phyloP scores from a whole-genome alignment of 192 early-diverging fungal genomes.

The Umbelopsis ramanniana region DNA sequence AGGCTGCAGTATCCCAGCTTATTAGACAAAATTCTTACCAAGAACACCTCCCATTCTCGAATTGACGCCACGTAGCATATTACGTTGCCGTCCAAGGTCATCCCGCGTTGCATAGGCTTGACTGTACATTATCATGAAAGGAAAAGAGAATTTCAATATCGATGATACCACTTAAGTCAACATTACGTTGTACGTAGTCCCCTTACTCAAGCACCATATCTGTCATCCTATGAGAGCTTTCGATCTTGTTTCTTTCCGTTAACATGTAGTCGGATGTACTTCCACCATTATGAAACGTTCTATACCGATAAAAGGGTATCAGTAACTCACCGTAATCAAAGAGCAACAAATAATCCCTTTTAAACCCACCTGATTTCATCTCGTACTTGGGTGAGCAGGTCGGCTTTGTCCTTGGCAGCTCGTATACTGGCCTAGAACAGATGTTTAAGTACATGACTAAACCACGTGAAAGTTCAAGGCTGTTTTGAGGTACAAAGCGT shows the following conservation, averaged over 20 bases:
- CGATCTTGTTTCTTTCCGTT: slow-evolving; percentile 71
- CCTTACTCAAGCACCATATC: slow-evolving; percentile 80
- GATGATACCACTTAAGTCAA: background rate
- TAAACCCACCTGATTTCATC: slow-evolving; percentile 59
- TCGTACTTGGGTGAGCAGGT: slow-evolving; percentile 66
- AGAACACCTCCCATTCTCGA: slow-evolving; percentile 58
- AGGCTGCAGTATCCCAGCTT: background rate
- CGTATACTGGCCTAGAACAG: slow-evolving; percentile 58
- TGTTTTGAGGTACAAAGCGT: background rate
- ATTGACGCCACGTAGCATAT: slow-evolving; percentile 57
- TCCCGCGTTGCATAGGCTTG: slow-evolving; percentile 77
- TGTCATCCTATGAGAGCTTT: slow-evolving; percentile 72
- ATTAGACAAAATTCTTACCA: slow-evolving; percentile 41
- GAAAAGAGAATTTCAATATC: background rate
- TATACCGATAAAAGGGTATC: background rate
- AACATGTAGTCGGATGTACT: slow-evolving; percentile 67
- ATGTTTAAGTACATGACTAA: background rate
- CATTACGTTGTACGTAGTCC: background rate
- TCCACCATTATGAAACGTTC: slow-evolving; percentile 43
- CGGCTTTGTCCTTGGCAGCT: slow-evolving; percentile 67
- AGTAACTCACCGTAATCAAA: background rate
- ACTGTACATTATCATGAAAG: slow-evolving; percentile 40
- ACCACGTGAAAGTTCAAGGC: background rate
- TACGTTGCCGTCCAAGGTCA: slow-evolving; percentile 66
- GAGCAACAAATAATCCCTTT: background rate